Evolutionary conservation across 2,329 filamentous ascomycete genomes (phyloP).

Genomic region (Phoma herbarum): DNA sequence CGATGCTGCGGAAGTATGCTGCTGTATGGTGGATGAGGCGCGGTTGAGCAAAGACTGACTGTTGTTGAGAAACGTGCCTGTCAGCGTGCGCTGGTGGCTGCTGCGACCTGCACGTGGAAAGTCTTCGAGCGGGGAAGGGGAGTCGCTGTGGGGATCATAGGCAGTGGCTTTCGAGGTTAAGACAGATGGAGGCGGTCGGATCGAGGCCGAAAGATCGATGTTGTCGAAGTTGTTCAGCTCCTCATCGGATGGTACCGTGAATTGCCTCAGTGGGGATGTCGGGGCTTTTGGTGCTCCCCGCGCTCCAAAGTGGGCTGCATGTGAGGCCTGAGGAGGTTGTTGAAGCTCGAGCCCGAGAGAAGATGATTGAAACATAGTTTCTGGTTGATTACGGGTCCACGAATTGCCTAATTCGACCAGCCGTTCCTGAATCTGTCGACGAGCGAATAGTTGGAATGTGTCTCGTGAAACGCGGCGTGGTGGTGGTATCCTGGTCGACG

Average conservation of each 20-base stretch:
- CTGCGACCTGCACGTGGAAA: conserved; percentile 31
- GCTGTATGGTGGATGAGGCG: conserved; percentile 48
- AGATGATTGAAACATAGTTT: conserved; percentile 34
- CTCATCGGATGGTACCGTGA: conserved; percentile 32
- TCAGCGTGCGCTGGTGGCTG: conserved; percentile 47
- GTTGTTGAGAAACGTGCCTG: conserved; percentile 50
- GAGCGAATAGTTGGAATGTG: conserved; percentile 32
- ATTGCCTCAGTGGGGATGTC: conserved; percentile 35
- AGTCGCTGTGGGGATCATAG: conserved; percentile 45
- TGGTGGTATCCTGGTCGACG: conserved; percentile 27
- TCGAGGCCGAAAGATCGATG: conserved; percentile 41
- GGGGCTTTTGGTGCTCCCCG: conserved; percentile 31
- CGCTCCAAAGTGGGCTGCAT: conserved; percentile 44
- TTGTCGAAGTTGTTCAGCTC: conserved; percentile 42
- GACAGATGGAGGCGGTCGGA: conserved; percentile 48
- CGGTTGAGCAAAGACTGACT: conserved; percentile 39
- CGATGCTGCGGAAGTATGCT: conserved; percentile 51
- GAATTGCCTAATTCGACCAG: conserved; percentile 33
- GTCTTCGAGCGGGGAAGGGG: conserved; percentile 40
- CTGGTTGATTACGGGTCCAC: conserved; percentile 30
- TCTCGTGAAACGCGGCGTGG: conserved; percentile 38
- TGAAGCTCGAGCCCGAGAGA: conserved; percentile 33
- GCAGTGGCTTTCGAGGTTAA: conserved; percentile 43
- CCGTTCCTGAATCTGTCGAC: conserved; percentile 23
- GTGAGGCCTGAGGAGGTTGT: conserved; percentile 36